A percentile compares a stretch with the other conserved stretches of the same genome.
phyloP scores from a whole-genome alignment of 2,329 filamentous ascomycete species.

The Trichoderma afroharzianum region DNA sequence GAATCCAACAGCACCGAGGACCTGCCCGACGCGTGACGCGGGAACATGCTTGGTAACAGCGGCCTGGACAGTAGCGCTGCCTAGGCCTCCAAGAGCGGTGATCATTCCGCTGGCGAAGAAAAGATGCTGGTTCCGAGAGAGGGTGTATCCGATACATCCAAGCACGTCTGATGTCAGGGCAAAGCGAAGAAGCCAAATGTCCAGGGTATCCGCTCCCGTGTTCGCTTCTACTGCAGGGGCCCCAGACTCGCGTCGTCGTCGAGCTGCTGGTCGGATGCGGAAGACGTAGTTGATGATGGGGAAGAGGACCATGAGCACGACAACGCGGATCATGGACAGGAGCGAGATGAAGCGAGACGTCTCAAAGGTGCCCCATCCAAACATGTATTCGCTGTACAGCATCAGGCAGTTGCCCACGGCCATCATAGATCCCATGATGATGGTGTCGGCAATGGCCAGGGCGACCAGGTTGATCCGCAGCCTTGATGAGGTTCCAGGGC shows the following conservation, averaged over 20 bases:
- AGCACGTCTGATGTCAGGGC: constrained; percentile 73
- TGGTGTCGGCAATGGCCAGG: constrained; percentile 75
- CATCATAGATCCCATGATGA: constrained; percentile 78
- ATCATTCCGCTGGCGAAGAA: constrained; percentile 72
- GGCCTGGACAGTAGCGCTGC: constrained; percentile 78
- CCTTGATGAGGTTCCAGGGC: constrained; percentile 52
- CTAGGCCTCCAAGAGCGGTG: constrained; percentile 77
- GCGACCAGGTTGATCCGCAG: constrained; percentile 79
- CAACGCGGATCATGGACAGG: constrained; percentile 72
- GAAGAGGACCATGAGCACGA: constrained; percentile 69
- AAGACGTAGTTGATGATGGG: constrained; percentile 75
- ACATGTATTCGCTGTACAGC: constrained; percentile 76
- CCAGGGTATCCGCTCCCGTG: constrained; percentile 70
- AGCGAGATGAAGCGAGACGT: constrained; percentile 76
- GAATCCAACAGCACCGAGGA: constrained; percentile 85
- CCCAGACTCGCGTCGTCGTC: constrained; percentile 37
- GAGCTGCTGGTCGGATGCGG: constrained; percentile 51
- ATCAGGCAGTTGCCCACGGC: constrained; percentile 77
- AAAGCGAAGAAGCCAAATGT: constrained; percentile 71
- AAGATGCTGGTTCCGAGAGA: constrained; percentile 56
- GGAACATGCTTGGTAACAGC: constrained; percentile 89
- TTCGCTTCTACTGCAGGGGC: constrained; percentile 45
- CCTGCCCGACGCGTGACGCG: constrained; percentile 72
- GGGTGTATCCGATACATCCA: constrained; percentile 71
- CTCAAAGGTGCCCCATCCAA: constrained; percentile 78